Base-by-base conservation (phyloP, 2,329 filamentous ascomycete genomes). In the Cladobotryum protrusum region DNA sequence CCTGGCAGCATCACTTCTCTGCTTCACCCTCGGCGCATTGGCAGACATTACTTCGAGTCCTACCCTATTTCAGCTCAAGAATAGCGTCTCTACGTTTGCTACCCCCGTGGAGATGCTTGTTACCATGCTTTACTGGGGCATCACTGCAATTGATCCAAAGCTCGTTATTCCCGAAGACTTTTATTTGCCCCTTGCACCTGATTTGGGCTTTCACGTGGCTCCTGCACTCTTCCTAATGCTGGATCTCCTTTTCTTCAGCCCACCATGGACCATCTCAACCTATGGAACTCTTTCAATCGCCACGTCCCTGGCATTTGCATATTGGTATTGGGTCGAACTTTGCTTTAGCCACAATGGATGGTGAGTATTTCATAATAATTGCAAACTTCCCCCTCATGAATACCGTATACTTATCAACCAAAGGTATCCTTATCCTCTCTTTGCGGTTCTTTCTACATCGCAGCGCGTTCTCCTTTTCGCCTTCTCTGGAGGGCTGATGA, bases 341-440 rank as follows among this genome's bases (percentile, higher is more conserved):
- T 89, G 86, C 69, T 87, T 79, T 59, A 73, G 73, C 41, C 72
- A 78, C 52, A 89, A 89, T 59, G 81, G 83, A 61, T 79, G 74
- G 80, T 82, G 62, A 64, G 78, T 11, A 34, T 33, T 53, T 63
- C 9, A 32, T 43, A 24, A 4, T 1, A 9, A 29, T 32, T 18
- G 7, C 19, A 19, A 19, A 12, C 12, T 6, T 33, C 20, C n/a
- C 14, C n/a, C 13, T 24, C 2, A 6, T 32, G 11, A 2, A 7
- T 20, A 13, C 32, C n/a, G 13, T n/a, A n/a, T 24, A 18, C 2
- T 2, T 33, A 32, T 19, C 20, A 24, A 33, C 17, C 7, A 12
- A 47, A 86, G 83, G 74, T 95, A 95, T 59, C 89, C 90, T 0
- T 96, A 96, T 66, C 90, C 91, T 1, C 77, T 96, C 20, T 92